Percentiles rank a stretch among this genome's conserved stretches.
Evolutionary conservation across 345 rosid genomes (phyloP).

Genomic region (Hevea brasiliensis): DNA sequence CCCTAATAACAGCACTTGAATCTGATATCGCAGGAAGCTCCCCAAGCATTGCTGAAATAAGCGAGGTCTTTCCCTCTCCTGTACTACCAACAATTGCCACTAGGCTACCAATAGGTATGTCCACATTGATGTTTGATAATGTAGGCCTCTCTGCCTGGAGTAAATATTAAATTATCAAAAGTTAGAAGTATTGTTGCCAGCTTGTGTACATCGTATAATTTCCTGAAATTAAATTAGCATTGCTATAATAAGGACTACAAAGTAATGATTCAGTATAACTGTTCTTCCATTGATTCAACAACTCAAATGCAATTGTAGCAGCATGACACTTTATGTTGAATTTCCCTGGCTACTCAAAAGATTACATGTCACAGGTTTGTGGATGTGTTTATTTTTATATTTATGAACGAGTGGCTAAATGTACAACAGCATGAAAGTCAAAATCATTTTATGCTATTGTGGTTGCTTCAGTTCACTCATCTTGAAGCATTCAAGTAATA

Average conservation of each 20-base stretch:
- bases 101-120: constrained; percentile 82
- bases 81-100: constrained; percentile 98
- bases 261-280: not conserved
- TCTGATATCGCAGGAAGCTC: constrained; percentile 84
- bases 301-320: not conserved
- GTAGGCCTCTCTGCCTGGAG: constrained; percentile 85
- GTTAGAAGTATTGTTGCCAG: constrained; percentile 5
- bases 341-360: not conserved
- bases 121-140: constrained; percentile 81
- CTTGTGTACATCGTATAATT: not conserved
- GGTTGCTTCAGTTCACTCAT: constrained; percentile 2
- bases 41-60: constrained; percentile 96
- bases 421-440: not conserved
- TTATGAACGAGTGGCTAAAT: not conserved
- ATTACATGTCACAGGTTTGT: not conserved
- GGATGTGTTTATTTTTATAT: not conserved
- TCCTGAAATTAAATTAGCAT: not conserved
- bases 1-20: constrained; percentile 68
- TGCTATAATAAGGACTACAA: not conserved
- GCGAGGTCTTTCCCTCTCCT: constrained; percentile 97
- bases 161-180: constrained; percentile 19
- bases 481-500: not conserved
- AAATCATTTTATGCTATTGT: not conserved
- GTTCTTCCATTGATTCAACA: not conserved
- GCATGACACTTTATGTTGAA: not conserved